Base-by-base conservation (phyloP, 1,284 basidiomycete genomes). In the Boletus albobrunnescens region DNA sequence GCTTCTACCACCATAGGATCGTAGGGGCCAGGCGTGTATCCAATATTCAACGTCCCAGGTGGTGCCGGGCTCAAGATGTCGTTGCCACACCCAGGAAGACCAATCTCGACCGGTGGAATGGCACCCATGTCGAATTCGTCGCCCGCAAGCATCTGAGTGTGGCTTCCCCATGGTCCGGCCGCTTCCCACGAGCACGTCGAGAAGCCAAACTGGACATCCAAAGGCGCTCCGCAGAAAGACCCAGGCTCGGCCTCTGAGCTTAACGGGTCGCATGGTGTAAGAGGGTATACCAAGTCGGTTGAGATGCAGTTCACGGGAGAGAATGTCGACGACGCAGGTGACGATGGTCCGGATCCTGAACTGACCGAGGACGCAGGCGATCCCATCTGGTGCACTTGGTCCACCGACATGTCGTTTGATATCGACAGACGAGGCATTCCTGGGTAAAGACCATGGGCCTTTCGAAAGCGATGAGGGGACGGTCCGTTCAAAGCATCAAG, bases 51-150 rank as follows among this genome's bases (percentile, higher is more conserved):
- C 16, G 44, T 19, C 2, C 51, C 57, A 19, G 50, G 35, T 23
- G 41, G 40, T 10, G 39, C 19, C 2, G 47, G 38, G 13, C 49
- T 40, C 44, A 57, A 12, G 2, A 58, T 32, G 4, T 64, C 53
- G 32, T 64, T 52, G 28, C 60, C 59, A 14, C 65, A 67, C 5
- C 56, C 63, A 32, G 67, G 62, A 26, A 73, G 54, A 20, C 73
- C 73, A 39, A 76, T 59, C 49, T 76, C 71, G 59, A 77, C 68
- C 0, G 75, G 73, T 33, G 73, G 74, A 51, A 76, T 76, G 24
- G 70, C 58, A 44, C 43, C 56, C 51, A 77, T 59, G 57, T 74
- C 74, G 60, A 77, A 76, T 62, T 77, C 73, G 54, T 75, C 75
- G 32, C 64, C 67, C 36, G 64, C 65, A 49, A 77, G 61, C 48